A percentile compares a stretch with the other conserved stretches of the same genome.
These are phyloP conservation scores for Aphanomyces euteiches DNA, from an alignment of 352 stramenopile genomes.

Conservation along the genomic window DNA sequence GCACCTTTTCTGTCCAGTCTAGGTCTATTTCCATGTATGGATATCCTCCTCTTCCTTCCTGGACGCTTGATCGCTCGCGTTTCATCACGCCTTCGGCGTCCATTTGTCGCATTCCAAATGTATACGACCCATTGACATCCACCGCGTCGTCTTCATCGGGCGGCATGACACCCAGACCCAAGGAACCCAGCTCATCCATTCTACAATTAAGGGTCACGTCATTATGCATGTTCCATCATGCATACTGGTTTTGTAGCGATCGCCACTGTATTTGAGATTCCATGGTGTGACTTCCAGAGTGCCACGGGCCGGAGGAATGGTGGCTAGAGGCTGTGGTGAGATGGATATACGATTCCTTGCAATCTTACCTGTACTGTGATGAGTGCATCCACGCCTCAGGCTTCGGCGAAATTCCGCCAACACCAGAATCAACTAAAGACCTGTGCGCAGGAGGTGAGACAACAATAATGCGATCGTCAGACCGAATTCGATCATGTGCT, in stretches of 20 bases:
- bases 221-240: too few relatives aligned
- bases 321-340: too few relatives aligned
- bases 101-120: conserved; percentile 8
- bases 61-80: background rate
- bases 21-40: conserved; percentile 26
- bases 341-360: too few relatives aligned
- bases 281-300: too few relatives aligned
- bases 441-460: too few relatives aligned
- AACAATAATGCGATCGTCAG: too few relatives aligned
- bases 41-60: background rate
- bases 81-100: background rate
- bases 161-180: conserved; percentile 20
- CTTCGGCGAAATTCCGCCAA: conserved; percentile 3
- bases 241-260: conserved; percentile 18
- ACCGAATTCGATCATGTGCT: conserved; percentile 1
- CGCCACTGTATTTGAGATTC: conserved; percentile 7
- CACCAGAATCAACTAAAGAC: background rate
- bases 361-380: too few relatives aligned
- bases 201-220: background rate
- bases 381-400: conserved; percentile 13
- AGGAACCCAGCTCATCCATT: conserved; percentile 20
- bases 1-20: conserved; percentile 30
- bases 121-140: background rate
- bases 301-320: too few relatives aligned
- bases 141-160: conserved; percentile 6